These are phyloP conservation scores for Buxus sempervirens DNA, from an alignment of 164 flowering plant species.

Conservation along the genomic window DNA sequence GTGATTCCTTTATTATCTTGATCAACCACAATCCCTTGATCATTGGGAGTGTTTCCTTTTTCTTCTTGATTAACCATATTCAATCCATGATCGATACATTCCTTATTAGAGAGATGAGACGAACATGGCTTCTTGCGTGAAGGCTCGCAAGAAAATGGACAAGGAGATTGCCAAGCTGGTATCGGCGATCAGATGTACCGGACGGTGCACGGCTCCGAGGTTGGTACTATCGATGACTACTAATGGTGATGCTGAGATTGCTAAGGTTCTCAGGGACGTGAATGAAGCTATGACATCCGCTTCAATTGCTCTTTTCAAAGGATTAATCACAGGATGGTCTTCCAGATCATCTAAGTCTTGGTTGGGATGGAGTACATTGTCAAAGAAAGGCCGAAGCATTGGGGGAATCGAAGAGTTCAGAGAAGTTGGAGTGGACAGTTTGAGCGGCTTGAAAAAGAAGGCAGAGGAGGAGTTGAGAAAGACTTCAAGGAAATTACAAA, in stretches of 20 bases:
- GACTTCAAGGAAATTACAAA: conserved; percentile 28
- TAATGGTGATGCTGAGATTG: conserved; percentile 23
- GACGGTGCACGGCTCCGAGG: neutral
- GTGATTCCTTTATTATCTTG: too few species aligned
- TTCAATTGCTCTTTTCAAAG: conserved; percentile 36
- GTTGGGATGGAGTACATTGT: neutral
- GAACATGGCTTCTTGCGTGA: conserved; percentile 18
- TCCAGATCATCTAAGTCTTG: too few species aligned
- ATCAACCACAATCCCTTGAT: too few species aligned
- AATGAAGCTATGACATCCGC: conserved; percentile 29
- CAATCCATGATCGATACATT: too few species aligned
- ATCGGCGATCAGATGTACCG: conserved; percentile 15
- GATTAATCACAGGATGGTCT: conserved; percentile 21
- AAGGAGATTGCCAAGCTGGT: conserved; percentile 37
- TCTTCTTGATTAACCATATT: too few species aligned
- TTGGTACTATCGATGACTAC: too few species aligned
- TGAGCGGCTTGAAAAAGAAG: too few species aligned
- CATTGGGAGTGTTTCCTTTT: too few species aligned
- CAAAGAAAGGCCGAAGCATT: conserved; percentile 29
- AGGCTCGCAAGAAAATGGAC: conserved; percentile 23
- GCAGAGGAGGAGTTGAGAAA: too few species aligned
- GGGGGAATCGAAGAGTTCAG: conserved; percentile 35
- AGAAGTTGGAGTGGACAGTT: too few species aligned
- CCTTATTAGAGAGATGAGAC: too few species aligned
- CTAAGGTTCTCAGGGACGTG: conserved; percentile 24